Conservation (phyloP, 257 asterid genomes). For the Coffea eugenioides region DNA sequence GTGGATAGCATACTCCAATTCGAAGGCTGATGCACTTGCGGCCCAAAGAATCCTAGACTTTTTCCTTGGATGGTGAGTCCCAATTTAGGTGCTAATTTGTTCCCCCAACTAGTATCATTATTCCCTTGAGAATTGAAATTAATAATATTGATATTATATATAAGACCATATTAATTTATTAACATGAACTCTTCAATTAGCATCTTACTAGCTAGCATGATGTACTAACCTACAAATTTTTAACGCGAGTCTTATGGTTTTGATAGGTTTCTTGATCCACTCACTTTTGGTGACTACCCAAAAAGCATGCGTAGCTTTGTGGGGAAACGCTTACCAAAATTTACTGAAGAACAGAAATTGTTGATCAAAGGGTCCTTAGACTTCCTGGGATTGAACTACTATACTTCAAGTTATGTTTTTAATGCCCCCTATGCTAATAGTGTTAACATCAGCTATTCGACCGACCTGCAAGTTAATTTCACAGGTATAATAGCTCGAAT, state of each 20-base stretch:
- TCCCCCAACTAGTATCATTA: too few relatives aligned
- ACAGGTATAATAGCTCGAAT: too few relatives aligned
- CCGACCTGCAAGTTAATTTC: too few relatives aligned
- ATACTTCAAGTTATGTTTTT: slow-evolving; percentile 17
- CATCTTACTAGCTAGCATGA: too few relatives aligned
- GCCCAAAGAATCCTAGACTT: slow-evolving; percentile 58
- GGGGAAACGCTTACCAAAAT: slow-evolving; percentile 13
- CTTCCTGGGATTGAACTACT: slow-evolving; percentile 25
- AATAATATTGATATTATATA: too few relatives aligned
- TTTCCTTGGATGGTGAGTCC: slow-evolving; percentile 54
- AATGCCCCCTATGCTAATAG: too few relatives aligned
- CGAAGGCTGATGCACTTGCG: slow-evolving; percentile 34
- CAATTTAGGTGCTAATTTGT: not conserved
- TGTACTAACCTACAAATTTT: too few relatives aligned
- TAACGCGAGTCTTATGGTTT: not conserved
- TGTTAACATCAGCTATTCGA: too few relatives aligned
- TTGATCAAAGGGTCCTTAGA: slow-evolving; percentile 19
- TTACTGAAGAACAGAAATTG: not conserved
- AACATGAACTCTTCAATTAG: too few relatives aligned
- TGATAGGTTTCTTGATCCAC: slow-evolving; percentile 5
- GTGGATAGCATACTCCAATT: slow-evolving; percentile 34
- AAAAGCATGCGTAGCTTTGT: slow-evolving; percentile 7
- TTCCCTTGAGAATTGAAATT: too few relatives aligned
- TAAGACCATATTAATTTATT: too few relatives aligned
- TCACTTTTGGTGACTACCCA: slow-evolving; percentile 19